phyloP scores from a whole-genome alignment of 169 alveolate species.

The Plasmodium chabaudi region DNA sequence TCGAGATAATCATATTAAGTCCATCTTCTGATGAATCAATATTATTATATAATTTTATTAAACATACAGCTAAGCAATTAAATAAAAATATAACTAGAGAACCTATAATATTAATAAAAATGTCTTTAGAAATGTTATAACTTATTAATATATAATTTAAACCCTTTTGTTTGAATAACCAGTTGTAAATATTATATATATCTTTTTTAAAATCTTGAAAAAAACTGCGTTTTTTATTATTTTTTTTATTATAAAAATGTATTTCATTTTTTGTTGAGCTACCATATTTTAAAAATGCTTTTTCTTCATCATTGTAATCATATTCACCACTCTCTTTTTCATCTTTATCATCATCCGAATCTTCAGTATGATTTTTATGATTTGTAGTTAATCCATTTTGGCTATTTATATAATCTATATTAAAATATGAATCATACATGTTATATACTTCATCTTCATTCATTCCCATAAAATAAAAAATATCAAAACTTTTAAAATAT shows the following conservation, averaged over 20 bases:
- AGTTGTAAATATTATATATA: slow-evolving; percentile 11
- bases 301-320: neutral
- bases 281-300: neutral
- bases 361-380: neutral
- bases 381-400: neutral
- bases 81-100: neutral
- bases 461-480: slow-evolving; percentile 35
- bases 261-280: neutral
- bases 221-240: neutral
- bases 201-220: slow-evolving; percentile 22
- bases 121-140: slow-evolving; percentile 19
- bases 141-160: slow-evolving; percentile 18
- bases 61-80: neutral
- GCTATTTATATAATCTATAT: neutral
- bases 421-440: slow-evolving; percentile 29
- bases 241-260: neutral
- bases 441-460: slow-evolving; percentile 26
- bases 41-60: neutral
- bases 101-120: slow-evolving; percentile 18
- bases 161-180: slow-evolving; percentile 40
- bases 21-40: too few relatives aligned
- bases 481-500: slow-evolving; percentile 35
- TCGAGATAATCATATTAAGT: neutral
- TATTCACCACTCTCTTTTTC: neutral
- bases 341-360: neutral